Percentiles rank a stretch among this genome's conserved stretches.
Evolutionary conservation across 1,284 basidiomycete species (phyloP).

Genomic region (Porodaedalea pini): DNA sequence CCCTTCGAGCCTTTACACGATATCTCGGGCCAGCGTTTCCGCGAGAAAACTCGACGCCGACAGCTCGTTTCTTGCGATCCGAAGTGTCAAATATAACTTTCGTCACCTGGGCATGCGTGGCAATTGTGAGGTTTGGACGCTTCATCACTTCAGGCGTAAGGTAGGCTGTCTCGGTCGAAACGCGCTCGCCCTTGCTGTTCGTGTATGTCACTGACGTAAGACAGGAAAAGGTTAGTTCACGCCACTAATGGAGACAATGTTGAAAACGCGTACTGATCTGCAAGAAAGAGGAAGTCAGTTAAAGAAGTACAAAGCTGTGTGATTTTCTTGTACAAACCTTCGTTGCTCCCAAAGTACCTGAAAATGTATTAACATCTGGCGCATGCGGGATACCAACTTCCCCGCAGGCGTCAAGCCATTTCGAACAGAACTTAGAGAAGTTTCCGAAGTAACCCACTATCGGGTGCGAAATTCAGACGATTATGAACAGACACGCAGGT

Average conservation of each 20-base stretch:
- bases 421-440: constrained; percentile 10
- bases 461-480: neutral
- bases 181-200: constrained; percentile 21
- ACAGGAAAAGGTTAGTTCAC: neutral
- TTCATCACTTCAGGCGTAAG: constrained; percentile 26
- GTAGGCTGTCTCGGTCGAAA: constrained; percentile 27
- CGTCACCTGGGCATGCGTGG: constrained; percentile 23
- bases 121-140: constrained; percentile 28
- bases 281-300: neutral
- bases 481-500: neutral
- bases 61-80: constrained; percentile 21
- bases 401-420: constrained; percentile 21
- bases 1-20: constrained; percentile 23
- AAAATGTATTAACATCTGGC: constrained; percentile 22
- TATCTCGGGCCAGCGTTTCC: constrained; percentile 16
- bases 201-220: constrained; percentile 23
- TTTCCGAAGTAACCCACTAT: constrained; percentile 20
- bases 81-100: constrained; percentile 24
- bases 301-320: neutral
- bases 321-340: constrained; percentile 25
- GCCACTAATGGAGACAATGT: neutral
- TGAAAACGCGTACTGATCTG: constrained; percentile 21
- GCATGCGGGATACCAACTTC: constrained; percentile 21
- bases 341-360: constrained; percentile 23
- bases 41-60: constrained; percentile 27